phyloP scores from a whole-genome alignment of 352 stramenopile species.

The Elongisporangium prolatum region DNA sequence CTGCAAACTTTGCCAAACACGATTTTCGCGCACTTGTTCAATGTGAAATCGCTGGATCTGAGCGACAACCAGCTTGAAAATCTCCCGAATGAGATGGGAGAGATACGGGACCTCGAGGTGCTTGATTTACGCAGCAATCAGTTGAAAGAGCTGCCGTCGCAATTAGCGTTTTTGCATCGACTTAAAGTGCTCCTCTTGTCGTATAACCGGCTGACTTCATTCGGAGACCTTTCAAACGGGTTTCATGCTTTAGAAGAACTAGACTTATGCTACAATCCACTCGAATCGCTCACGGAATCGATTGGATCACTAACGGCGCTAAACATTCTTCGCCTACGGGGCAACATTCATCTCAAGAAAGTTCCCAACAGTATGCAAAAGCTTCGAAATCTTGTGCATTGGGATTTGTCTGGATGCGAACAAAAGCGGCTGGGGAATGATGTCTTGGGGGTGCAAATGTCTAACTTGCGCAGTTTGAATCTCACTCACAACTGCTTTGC shows the following conservation, averaged over 20 bases:
- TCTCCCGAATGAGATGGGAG: conserved; percentile 47
- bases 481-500: conserved; percentile 30
- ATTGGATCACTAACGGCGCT: conserved; percentile 32
- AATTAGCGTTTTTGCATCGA: conserved; percentile 17
- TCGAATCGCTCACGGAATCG: conserved; percentile 29
- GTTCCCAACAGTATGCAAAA: conserved; percentile 41
- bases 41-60: conserved; percentile 47
- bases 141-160: conserved; percentile 26
- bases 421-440: conserved; percentile 47
- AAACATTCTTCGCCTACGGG: conserved; percentile 29
- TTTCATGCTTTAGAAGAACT: conserved; percentile 44
- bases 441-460: conserved; percentile 31
- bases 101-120: conserved; percentile 38
- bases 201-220: conserved; percentile 36
- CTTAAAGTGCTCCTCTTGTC: conserved; percentile 46
- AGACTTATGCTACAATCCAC: conserved; percentile 40
- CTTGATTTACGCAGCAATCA: conserved; percentile 50
- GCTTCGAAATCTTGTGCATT: conserved; percentile 26
- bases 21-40: conserved; percentile 58
- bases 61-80: conserved; percentile 46
- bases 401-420: conserved; percentile 38
- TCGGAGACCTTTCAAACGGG: conserved; percentile 40
- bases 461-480: conserved; percentile 29
- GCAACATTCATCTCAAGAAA: conserved; percentile 28
- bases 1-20: conserved; percentile 30